These are phyloP conservation scores for Aechmea fasciata DNA, from an alignment of 176 grass and related monocot genomes.

Conservation along the genomic window DNA sequence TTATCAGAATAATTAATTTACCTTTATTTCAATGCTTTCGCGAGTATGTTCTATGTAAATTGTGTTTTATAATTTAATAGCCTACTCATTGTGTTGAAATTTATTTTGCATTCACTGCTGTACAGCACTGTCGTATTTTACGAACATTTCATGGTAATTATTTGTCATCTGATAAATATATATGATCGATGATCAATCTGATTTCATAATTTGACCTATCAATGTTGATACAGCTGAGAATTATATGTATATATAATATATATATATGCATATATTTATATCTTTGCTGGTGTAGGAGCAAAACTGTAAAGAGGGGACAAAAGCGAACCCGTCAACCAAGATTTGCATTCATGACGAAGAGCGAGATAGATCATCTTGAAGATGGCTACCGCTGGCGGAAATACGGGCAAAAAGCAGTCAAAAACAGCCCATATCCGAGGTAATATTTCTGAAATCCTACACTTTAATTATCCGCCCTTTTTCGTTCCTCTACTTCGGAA, in stretches of 20 bases:
- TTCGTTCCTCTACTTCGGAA: too few relatives aligned
- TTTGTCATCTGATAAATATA: too few relatives aligned
- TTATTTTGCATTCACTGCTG: too few relatives aligned
- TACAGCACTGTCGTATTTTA: too few relatives aligned
- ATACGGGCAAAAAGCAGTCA: conserved; percentile 82
- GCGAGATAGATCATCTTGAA: conserved; percentile 58
- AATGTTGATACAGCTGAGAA: not conserved
- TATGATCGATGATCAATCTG: too few relatives aligned
- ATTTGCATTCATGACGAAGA: conserved; percentile 86
- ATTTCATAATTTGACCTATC: too few relatives aligned
- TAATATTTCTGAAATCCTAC: not conserved
- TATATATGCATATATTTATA: not conserved
- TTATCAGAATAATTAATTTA: too few relatives aligned
- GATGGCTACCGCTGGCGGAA: conserved; percentile 82
- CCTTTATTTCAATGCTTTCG: too few relatives aligned
- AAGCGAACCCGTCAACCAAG: conserved; percentile 57
- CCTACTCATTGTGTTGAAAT: too few relatives aligned
- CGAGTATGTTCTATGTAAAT: too few relatives aligned
- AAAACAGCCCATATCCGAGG: conserved; percentile 77
- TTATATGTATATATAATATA: not conserved
- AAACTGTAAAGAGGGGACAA: conserved; percentile 30
- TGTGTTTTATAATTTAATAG: too few relatives aligned
- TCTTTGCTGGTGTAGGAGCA: not conserved
- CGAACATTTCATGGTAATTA: too few relatives aligned
- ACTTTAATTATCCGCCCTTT: not conserved